Conservation (phyloP, 805 yeast species). For the Suhomyces kilbournensis region DNA sequence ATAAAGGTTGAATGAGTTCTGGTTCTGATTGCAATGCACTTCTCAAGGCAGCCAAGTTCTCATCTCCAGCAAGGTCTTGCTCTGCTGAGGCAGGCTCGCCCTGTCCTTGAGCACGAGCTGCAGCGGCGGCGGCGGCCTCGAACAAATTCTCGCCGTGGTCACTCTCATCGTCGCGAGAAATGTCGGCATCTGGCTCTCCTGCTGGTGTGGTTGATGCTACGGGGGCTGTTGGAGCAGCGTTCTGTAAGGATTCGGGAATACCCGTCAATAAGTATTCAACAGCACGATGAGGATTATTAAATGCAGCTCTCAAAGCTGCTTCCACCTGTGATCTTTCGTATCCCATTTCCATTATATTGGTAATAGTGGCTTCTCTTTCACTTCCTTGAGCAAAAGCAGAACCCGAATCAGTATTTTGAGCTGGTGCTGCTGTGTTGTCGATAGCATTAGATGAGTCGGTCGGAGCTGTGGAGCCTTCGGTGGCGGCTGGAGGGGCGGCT, state of each 20-base stretch:
- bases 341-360: constrained; percentile 93
- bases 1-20: constrained; percentile 76
- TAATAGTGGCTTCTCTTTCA: constrained; percentile 73
- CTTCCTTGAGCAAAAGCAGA: constrained; percentile 75
- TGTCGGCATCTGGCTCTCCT: constrained; percentile 26
- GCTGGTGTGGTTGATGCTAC: constrained; percentile 14
- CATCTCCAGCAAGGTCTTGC: constrained; percentile 42
- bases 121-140: constrained; percentile 48
- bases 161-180: constrained; percentile 13
- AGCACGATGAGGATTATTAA: constrained; percentile 96
- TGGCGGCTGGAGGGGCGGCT: constrained; percentile 18
- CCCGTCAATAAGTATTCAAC: constrained; percentile 93
- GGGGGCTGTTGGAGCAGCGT: constrained; percentile 22
- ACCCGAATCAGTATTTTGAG: constrained; percentile 21
- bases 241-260: constrained; percentile 63
- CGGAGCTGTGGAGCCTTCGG: constrained; percentile 15
- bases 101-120: constrained; percentile 14
- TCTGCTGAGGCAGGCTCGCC: constrained; percentile 16
- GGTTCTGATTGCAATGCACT: constrained; percentile 82
- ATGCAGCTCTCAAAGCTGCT: constrained; percentile 90
- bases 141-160: constrained; percentile 47
- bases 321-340: constrained; percentile 85
- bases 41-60: constrained; percentile 55
- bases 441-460: constrained; percentile 13
- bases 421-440: constrained; percentile 21